A percentile compares a stretch with the other conserved stretches of the same genome.
Conservation (phyloP, 306 rosid species). For the Dryas octopetala region DNA sequence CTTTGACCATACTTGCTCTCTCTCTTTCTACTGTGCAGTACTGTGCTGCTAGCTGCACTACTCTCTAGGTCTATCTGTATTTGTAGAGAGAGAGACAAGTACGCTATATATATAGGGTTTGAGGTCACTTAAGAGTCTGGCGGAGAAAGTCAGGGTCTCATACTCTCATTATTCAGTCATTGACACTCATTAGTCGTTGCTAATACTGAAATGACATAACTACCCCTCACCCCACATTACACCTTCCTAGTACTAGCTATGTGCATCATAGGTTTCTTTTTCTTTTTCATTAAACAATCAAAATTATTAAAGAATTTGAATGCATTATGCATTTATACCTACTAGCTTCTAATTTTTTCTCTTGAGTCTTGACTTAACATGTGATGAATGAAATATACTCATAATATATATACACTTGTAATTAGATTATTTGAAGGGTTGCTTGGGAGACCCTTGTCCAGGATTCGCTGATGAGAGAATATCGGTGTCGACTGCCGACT, state of each 20-base stretch:
- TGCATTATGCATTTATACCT: no score
- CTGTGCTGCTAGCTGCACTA: slow-evolving; percentile 30
- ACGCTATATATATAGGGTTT: slow-evolving; percentile 55
- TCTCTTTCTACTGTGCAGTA: slow-evolving; percentile 2
- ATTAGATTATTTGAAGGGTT: background rate
- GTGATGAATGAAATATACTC: no score
- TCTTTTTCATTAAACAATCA: no score
- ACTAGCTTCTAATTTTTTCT: no score
- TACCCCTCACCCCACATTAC: background rate
- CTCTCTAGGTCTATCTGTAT: slow-evolving; percentile 26
- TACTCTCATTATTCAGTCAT: no score
- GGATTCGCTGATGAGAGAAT: slow-evolving; percentile 28
- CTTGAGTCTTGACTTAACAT: no score
- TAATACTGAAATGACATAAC: background rate
- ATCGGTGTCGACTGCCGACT: background rate
- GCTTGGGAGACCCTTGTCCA: slow-evolving; percentile 32
- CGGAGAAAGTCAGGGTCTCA: slow-evolving; percentile 46
- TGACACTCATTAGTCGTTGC: slow-evolving; percentile 6
- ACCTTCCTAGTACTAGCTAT: no score
- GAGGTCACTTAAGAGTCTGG: slow-evolving; percentile 38
- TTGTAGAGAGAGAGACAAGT: background rate
- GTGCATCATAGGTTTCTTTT: no score
- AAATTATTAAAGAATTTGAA: no score
- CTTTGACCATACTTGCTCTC: slow-evolving; percentile 19
- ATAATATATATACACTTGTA: no score